A percentile compares a stretch with the other conserved stretches of the same genome.
phyloP scores from a whole-genome alignment of 1,139 yeast genomes.

The Cylindricascospora bacillispora region DNA sequence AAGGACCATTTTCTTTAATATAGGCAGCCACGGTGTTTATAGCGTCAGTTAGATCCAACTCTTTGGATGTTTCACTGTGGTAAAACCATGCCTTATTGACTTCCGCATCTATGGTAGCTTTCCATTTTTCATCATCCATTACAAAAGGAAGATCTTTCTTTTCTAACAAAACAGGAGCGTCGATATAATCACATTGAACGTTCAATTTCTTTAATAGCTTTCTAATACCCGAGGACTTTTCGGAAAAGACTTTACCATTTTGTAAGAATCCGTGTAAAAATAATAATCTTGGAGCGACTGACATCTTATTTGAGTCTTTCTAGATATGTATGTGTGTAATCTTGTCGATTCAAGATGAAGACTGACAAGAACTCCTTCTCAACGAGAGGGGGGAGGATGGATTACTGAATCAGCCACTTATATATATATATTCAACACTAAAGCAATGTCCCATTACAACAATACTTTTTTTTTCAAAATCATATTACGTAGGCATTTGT shows the following conservation, averaged over 20 bases:
- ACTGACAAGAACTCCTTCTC: too few relatives aligned
- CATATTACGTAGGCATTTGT: too few relatives aligned
- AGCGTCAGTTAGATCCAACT: conserved; percentile 31
- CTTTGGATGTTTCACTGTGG: conserved; percentile 35
- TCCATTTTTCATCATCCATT: conserved; percentile 33
- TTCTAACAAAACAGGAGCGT: conserved; percentile 57
- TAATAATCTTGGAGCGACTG: conserved; percentile 29
- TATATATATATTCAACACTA: too few relatives aligned
- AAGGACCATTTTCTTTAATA: conserved; percentile 67
- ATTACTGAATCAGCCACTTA: too few relatives aligned
- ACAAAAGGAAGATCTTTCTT: conserved; percentile 61
- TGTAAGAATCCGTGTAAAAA: conserved; percentile 53
- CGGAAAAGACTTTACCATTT: conserved; percentile 62
- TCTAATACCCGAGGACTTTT: conserved; percentile 68
- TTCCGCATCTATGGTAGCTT: conserved; percentile 34
- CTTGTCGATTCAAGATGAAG: too few relatives aligned
- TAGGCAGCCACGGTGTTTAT: conserved; percentile 40
- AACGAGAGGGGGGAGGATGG: too few relatives aligned
- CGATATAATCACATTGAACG: conserved; percentile 61
- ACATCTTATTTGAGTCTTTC: too few relatives aligned
- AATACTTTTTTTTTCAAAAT: too few relatives aligned
- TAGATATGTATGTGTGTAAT: too few relatives aligned
- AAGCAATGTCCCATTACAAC: too few relatives aligned
- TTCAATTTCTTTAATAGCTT: conserved; percentile 54
- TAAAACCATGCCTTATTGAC: conserved; percentile 49